Conservation (phyloP, 2,329 filamentous ascomycete species). For the Trichoderma sp. region DNA sequence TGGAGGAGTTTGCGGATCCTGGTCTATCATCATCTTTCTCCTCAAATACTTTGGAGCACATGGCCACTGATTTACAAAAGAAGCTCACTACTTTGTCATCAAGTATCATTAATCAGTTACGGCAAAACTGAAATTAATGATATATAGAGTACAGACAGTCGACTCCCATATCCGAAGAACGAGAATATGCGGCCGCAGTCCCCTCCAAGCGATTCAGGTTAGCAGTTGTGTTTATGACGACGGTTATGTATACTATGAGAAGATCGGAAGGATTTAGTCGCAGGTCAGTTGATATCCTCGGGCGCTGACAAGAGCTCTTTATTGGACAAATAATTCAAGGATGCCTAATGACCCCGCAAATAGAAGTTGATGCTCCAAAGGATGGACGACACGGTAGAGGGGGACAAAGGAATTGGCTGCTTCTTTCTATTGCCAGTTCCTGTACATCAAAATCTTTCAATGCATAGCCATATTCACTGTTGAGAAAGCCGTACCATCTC, state of each 20-base stretch:
- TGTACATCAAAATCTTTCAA: not conserved
- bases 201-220: no score
- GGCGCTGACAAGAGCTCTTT: not conserved
- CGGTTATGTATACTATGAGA: not conserved
- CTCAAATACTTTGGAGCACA: not conserved
- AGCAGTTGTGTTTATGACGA: not conserved
- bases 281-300: not conserved
- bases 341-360: not conserved
- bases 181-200: not conserved
- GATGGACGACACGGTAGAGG: not conserved
- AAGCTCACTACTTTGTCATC: not conserved
- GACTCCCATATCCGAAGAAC: not conserved
- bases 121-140: no score
- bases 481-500: not conserved
- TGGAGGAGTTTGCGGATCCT: not conserved
- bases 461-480: not conserved
- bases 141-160: not conserved
- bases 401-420: rapidly evolving
- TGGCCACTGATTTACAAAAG: not conserved
- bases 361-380: not conserved
- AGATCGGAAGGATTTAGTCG: not conserved
- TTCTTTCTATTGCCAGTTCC: not conserved
- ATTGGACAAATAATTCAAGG: not conserved
- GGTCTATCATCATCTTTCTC: not conserved
- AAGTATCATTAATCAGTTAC: not conserved